Percentiles rank a stretch among this genome's conserved stretches.
phyloP scores from a whole-genome alignment of 2,329 filamentous ascomycete species.

The Parasarocladium wereldwijsianum region DNA sequence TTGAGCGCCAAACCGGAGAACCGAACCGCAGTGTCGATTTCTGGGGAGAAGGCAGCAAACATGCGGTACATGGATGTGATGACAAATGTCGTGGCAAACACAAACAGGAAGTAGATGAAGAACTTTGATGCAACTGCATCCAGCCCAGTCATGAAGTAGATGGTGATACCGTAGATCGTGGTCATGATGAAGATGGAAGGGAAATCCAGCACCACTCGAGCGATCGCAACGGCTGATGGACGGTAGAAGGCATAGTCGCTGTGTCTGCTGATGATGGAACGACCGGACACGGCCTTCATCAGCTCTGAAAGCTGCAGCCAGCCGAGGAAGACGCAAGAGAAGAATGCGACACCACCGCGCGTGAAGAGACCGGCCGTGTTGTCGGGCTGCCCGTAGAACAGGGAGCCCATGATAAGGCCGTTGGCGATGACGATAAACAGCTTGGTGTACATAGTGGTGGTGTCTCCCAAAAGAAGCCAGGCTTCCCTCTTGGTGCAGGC shows the following conservation, averaged over 20 bases:
- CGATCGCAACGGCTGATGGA: slow-evolving; percentile 38
- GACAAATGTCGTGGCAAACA: slow-evolving; percentile 38
- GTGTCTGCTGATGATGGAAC: slow-evolving; percentile 40
- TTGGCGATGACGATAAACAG: slow-evolving; percentile 66
- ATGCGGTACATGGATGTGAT: slow-evolving; percentile 44
- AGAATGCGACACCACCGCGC: slow-evolving; percentile 30
- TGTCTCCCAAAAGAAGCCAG: slow-evolving; percentile 49
- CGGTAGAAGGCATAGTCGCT: slow-evolving; percentile 35
- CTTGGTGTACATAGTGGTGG: slow-evolving; percentile 61
- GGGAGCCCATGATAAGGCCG: slow-evolving; percentile 57
- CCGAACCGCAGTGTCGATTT: slow-evolving; percentile 47
- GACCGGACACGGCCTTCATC: slow-evolving; percentile 60
- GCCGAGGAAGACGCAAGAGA: slow-evolving; percentile 33
- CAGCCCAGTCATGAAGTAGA: slow-evolving; percentile 67
- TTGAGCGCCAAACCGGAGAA: slow-evolving; percentile 41
- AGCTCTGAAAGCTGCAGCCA: slow-evolving; percentile 66
- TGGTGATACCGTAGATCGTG: slow-evolving; percentile 50
- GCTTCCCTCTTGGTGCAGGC: slow-evolving; percentile 59
- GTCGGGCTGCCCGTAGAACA: slow-evolving; percentile 55
- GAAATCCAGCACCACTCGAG: slow-evolving; percentile 42
- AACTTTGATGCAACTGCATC: slow-evolving; percentile 49
- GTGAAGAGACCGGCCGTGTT: slow-evolving; percentile 50
- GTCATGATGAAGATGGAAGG: slow-evolving; percentile 44
- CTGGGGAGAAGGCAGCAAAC: slow-evolving; percentile 40
- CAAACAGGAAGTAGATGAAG: slow-evolving; percentile 50